These are phyloP conservation scores for Periconia sp. DNA, from an alignment of 2,329 filamentous ascomycete species.

Conservation along the genomic window DNA sequence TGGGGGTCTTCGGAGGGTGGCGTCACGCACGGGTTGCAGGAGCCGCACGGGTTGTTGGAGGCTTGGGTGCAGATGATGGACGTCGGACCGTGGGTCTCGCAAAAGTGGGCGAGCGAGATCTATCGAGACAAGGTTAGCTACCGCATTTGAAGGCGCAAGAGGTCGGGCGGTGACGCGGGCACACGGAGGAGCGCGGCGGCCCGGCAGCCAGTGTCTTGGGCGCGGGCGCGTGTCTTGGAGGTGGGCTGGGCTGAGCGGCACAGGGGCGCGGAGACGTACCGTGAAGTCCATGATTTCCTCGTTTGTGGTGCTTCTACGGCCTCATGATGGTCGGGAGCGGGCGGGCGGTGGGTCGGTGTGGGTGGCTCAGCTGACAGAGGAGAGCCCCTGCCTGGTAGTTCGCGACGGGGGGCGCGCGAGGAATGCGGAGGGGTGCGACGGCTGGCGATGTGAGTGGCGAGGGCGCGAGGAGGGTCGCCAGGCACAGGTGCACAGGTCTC, in stretches of 20 bases:
- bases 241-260: conserved; percentile 3
- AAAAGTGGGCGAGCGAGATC: conserved; percentile 68
- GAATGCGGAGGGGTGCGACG: conserved; percentile 25
- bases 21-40: conserved; percentile 57
- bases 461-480: conserved; percentile 15
- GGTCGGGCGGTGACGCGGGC: conserved; percentile 15
- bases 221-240: conserved; percentile 4
- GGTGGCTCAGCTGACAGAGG: conserved; percentile 43
- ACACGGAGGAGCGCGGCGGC: conserved; percentile 4
- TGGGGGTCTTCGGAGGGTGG: conserved; percentile 46
- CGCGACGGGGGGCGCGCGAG: conserved; percentile 19
- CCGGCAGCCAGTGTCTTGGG: conserved; percentile 4
- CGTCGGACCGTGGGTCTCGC: conserved; percentile 67
- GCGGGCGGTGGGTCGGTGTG: conserved; percentile 27
- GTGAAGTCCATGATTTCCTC: conserved; percentile 49
- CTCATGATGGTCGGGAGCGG: conserved; percentile 35
- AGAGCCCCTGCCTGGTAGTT: conserved; percentile 28
- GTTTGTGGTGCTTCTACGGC: conserved; percentile 32
- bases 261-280: conserved; percentile 37
- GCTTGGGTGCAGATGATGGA: conserved; percentile 68
- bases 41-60: conserved; percentile 59
- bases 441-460: conserved; percentile 34
- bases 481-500: conserved; percentile 27
- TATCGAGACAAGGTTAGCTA: conserved; percentile 39
- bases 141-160: conserved; percentile 13